phyloP scores from a whole-genome alignment of 2,329 filamentous ascomycete genomes.

The Penicillium brevicompactum region DNA sequence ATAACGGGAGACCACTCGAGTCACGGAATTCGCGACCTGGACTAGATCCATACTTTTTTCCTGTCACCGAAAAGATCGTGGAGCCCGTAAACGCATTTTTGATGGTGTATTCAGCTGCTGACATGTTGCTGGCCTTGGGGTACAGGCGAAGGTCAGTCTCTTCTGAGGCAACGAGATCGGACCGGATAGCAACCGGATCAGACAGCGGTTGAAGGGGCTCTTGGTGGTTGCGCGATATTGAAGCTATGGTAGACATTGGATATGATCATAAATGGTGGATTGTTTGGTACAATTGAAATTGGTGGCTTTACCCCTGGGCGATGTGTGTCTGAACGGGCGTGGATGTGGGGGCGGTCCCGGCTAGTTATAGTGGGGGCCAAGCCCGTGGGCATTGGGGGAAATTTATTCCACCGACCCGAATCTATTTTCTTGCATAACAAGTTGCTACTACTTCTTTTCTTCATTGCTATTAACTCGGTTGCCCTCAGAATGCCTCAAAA shows the following conservation, averaged over 20 bases:
- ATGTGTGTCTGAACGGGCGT: neutral
- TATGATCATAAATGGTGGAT: neutral
- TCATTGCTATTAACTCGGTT: neutral
- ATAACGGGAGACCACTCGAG: neutral
- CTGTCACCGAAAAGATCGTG: neutral
- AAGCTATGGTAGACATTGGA: neutral
- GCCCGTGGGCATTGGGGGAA: neutral
- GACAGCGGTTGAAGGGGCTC: neutral
- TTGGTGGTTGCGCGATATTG: neutral
- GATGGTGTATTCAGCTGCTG: neutral
- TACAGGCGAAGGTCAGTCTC: neutral
- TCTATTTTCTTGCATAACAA: neutral
- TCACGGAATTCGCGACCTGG: neutral
- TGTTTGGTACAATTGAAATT: neutral
- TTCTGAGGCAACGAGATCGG: neutral
- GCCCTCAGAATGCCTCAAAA: neutral
- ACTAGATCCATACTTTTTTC: neutral
- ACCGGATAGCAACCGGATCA: neutral
- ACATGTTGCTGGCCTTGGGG: neutral
- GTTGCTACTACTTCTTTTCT: neutral
- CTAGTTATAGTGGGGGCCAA: neutral
- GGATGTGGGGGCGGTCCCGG: neutral
- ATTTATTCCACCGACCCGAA: neutral
- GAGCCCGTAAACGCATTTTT: neutral
- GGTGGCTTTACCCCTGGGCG: no score